Evolutionary conservation across 176 grass and related monocot genomes (phyloP), one percentile per base, ranked within the genome.

Genomic region (Paspalum notatum): DNA sequence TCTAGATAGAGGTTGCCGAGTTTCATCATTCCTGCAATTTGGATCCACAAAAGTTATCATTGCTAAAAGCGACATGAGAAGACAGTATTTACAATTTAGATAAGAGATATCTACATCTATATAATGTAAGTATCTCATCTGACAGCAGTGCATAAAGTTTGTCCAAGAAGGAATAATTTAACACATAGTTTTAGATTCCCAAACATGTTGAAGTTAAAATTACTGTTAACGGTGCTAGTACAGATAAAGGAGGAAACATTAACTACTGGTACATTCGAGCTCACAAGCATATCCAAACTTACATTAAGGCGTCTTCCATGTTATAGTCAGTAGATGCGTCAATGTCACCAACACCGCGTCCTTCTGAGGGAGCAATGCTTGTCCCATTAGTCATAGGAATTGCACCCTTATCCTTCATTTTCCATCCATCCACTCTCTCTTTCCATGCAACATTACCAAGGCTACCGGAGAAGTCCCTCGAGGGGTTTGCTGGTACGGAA

Each of bases 371-470:
- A 81, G 95, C 90, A 66, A 93, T 87, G 88, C 92, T 98, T 66
- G 95, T 98, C 52, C 90, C 95, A 83, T 95, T 98, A 47, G 90
- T 87, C 86, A 92, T 98, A 65, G 95, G 92, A 79, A 89, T 78
- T 66, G 77, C 88, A 83, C 87, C 90, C 70, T 93, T 98, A 47
- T 95, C 95, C 82, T 98, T 98, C 92, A 94, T 98, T 87, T 98
- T 98, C 95, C 95, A 98, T 18, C 95, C 95, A 93, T 98, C 95
- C 71, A 98, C 95, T 78, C 95, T 98, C 84, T 98, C 95, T 91
- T 98, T 98, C 95, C 92, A 98, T 13, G 92, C 90, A 69, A 92
- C 95, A 89, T 95, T 98, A 41, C 92, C 90, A 75, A 97, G 91
- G 82, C 80, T 97, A 32, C 94, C 94, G 25, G 94, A 93, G 73